These are phyloP conservation scores for Amyloporia xantha DNA, from an alignment of 768 basidiomycete genomes.

Conservation along the genomic window DNA sequence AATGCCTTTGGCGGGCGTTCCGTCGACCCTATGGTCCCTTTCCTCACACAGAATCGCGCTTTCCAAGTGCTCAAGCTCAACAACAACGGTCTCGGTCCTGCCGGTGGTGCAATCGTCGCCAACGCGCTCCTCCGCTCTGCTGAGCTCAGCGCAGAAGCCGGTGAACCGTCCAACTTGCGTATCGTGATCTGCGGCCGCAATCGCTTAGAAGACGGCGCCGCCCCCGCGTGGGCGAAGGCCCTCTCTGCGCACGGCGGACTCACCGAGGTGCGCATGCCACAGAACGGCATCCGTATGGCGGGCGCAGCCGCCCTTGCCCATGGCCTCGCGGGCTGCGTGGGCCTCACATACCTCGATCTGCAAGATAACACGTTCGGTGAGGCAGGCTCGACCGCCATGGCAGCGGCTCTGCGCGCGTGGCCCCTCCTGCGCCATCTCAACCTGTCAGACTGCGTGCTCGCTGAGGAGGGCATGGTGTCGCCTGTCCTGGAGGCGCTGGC, in stretches of 20 bases:
- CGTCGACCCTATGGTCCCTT: conserved; percentile 88
- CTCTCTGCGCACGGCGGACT: conserved; percentile 81
- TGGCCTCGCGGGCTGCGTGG: conserved; percentile 62
- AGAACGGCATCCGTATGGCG: conserved; percentile 94
- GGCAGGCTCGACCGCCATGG: conserved; percentile 49
- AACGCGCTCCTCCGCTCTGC: conserved; percentile 78
- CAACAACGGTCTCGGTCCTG: conserved; percentile 94
- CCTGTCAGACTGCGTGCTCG: conserved; percentile 87
- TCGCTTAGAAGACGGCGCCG: conserved; percentile 88
- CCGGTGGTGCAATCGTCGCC: conserved; percentile 81
- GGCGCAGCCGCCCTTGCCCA: conserved; percentile 75
- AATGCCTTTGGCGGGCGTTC: conserved; percentile 96
- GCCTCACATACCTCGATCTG: conserved; percentile 75
- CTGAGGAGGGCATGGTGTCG: conserved; percentile 74
- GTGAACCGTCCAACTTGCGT: conserved; percentile 63
- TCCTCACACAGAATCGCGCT: conserved; percentile 75
- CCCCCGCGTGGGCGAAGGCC: conserved; percentile 77
- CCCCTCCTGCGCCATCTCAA: conserved; percentile 71
- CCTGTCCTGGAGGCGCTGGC: conserved; percentile 53
- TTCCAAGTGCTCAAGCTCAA: conserved; percentile 85
- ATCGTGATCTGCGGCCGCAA: conserved; percentile 91
- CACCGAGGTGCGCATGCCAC: conserved; percentile 86
- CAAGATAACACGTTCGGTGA: conserved; percentile 85
- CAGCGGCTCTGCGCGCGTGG: conserved; percentile 63
- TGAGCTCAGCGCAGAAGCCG: conserved; percentile 54